Base-by-base conservation (phyloP, 495 filamentous ascomycete species). In the Aspergillus cristatus region DNA sequence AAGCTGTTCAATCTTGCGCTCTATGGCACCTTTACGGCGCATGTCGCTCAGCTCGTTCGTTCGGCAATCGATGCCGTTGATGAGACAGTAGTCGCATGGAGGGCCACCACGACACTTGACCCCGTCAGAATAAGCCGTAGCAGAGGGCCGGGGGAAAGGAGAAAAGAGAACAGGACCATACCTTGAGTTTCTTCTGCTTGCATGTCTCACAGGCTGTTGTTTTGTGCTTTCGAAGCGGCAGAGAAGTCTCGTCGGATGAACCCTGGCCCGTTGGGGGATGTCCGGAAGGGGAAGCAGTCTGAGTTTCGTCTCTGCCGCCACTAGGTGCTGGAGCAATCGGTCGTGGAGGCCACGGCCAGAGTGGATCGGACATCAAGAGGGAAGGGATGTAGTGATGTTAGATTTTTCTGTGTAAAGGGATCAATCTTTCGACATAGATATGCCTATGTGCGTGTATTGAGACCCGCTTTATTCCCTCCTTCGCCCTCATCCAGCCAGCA, bases 181-280 rank as follows among this genome's bases (percentile, higher is more conserved):
- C 55, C 45, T 55, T 58, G n/a, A 53, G 41, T 35, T 58, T 58
- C 41, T 51, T 51, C 16, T 41, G 36, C 24, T 58, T 58, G 38
- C 55, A 58, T 26, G 45, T 40, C 30, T 38, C 28, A 37, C 55
- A 58, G 22, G 55, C 55, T 16, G 55, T 53, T 17, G 47, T 51
- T 25, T 53, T 52, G 43, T 53, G 50, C 18, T 53, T 53, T 13
- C 50, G 43, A 2, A 32, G 35, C 13, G 34, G 35, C 7, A 34
- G 38, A 11, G 34, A 38, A 37, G 4, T 24, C 20, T 53, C 41
- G 7, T 45, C 46, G 11, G 33, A 8, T 1, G 42, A 38, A 6
- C 24, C 31, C 13, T 36, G 43, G 14, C 26, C 26, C 15, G 18
- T 24, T 2, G 35, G 25, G 2, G 37, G 37, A 11, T 14, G 34